These are phyloP conservation scores for Parascedosporium putredinis DNA, from an alignment of 2,329 filamentous ascomycete genomes.

Conservation along the genomic window DNA sequence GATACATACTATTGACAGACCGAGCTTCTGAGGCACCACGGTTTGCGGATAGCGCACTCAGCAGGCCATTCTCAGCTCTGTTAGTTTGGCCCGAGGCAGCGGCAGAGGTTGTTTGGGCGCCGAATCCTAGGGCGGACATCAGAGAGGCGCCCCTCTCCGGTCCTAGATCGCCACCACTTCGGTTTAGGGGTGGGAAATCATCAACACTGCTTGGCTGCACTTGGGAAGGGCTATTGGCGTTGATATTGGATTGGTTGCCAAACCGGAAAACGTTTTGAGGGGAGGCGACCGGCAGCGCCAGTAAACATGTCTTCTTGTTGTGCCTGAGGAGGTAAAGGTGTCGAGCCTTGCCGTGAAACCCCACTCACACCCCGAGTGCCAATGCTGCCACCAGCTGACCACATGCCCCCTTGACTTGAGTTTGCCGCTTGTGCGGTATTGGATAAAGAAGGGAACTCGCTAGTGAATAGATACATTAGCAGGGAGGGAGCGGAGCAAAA, in stretches of 20 bases:
- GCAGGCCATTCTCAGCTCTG: constrained; percentile 46
- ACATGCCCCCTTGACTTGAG: constrained; percentile 40
- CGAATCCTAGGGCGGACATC: constrained; percentile 45
- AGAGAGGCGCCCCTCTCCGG: constrained; percentile 42
- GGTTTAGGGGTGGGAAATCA: constrained; percentile 52
- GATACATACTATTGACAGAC: background rate
- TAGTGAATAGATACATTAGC: constrained; percentile 22
- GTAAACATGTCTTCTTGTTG: constrained; percentile 42
- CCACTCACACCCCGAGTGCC: constrained; percentile 35
- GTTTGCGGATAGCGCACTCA: constrained; percentile 54
- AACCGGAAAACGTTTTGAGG: constrained; percentile 35
- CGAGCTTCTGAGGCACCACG: constrained; percentile 34
- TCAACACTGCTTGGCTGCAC: constrained; percentile 39
- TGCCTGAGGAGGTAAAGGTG: constrained; percentile 38
- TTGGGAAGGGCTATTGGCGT: constrained; percentile 22
- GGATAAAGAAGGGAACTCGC: constrained; percentile 57
- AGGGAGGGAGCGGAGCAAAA: too few relatives aligned
- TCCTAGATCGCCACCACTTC: constrained; percentile 47
- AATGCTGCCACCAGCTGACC: constrained; percentile 31
- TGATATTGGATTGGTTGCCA: constrained; percentile 31
- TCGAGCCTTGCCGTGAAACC: constrained; percentile 40
- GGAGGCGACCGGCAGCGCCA: constrained; percentile 38
- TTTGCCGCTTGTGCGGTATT: constrained; percentile 46
- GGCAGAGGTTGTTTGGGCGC: constrained; percentile 28
- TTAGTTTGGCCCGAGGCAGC: constrained; percentile 25